A percentile compares a stretch with the other conserved stretches of the same genome.
phyloP scores from a whole-genome alignment of 2,329 filamentous ascomycete genomes.

The Coleophoma eucalyptorum region DNA sequence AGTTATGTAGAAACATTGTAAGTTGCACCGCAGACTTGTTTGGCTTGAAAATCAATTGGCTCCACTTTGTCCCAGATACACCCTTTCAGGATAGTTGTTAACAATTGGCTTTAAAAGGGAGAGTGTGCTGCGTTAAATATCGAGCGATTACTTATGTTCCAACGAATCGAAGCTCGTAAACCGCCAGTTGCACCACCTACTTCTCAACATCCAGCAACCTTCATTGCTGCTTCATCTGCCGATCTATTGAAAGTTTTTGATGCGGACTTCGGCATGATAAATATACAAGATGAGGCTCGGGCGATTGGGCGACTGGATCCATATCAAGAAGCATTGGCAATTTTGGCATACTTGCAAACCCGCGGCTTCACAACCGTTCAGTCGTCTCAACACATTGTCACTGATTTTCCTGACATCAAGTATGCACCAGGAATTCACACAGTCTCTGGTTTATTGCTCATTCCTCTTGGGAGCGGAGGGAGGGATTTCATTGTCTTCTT shows the following conservation, averaged over 20 bases:
- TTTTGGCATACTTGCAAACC: constrained; percentile 15
- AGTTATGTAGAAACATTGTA: constrained; percentile 79
- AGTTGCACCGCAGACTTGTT: neutral
- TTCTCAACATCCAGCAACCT: constrained; percentile 9
- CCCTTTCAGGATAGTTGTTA: neutral
- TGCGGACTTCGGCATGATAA: constrained; percentile 20
- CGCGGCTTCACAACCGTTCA: constrained; percentile 10
- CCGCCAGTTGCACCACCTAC: constrained; percentile 7
- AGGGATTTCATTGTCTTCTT: constrained; percentile 20
- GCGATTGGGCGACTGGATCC: constrained; percentile 18
- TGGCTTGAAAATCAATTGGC: neutral
- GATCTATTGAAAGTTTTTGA: constrained; percentile 17
- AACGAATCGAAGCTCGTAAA: constrained; percentile 12
- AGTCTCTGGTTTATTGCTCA: constrained; percentile 15
- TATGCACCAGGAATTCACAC: constrained; percentile 11
- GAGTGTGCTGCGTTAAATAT: constrained; percentile 18
- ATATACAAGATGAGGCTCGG: constrained; percentile 15
- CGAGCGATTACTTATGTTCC: constrained; percentile 12
- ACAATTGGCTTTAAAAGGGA: constrained; percentile 1
- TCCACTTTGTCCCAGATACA: neutral
- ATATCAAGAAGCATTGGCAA: constrained; percentile 16
- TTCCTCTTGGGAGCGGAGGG: constrained; percentile 17
- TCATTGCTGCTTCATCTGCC: constrained; percentile 14
- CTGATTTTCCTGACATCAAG: constrained; percentile 14
- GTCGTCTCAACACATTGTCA: constrained; percentile 13